These are phyloP conservation scores for Peronospora belbahrii DNA, from an alignment of 352 stramenopile genomes.

Conservation along the genomic window DNA sequence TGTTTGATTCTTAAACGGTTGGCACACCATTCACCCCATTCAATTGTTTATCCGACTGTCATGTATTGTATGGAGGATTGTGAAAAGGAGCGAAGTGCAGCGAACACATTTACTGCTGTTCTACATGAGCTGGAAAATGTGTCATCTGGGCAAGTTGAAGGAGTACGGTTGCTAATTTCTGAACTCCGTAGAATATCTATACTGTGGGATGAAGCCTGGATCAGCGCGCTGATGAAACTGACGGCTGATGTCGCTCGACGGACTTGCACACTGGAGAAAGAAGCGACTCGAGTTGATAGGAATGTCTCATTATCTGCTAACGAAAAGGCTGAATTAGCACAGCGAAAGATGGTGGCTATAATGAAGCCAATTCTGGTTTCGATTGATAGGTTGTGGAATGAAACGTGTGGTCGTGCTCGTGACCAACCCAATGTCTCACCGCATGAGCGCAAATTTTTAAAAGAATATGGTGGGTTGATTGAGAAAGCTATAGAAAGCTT, in stretches of 20 bases:
- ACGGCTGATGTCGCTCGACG: constrained; percentile 59
- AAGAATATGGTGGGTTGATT: constrained; percentile 50
- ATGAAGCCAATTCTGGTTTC: constrained; percentile 75
- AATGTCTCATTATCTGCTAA: constrained; percentile 51
- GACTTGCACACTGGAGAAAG: constrained; percentile 66
- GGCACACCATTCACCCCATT: constrained; percentile 46
- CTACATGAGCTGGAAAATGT: constrained; percentile 34
- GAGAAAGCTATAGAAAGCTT: constrained; percentile 38
- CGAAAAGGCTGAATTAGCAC: constrained; percentile 59
- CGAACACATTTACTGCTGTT: constrained; percentile 30
- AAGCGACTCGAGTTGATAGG: constrained; percentile 56
- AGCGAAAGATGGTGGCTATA: constrained; percentile 71
- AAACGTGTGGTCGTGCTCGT: constrained; percentile 42
- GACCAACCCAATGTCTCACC: constrained; percentile 36
- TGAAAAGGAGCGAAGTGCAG: constrained; percentile 2
- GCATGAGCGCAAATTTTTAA: constrained; percentile 68
- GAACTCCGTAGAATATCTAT: constrained; percentile 75
- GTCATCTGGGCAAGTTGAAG: constrained; percentile 37
- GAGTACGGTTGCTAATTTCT: constrained; percentile 52
- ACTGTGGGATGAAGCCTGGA: constrained; percentile 82
- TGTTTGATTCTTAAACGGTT: constrained; percentile 56
- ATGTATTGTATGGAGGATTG: constrained; percentile 40
- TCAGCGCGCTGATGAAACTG: constrained; percentile 61
- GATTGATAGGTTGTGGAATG: constrained; percentile 50
- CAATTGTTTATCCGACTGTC: constrained; percentile 70